Conservation (phyloP, 306 rosid species). For the Corylus americana region DNA sequence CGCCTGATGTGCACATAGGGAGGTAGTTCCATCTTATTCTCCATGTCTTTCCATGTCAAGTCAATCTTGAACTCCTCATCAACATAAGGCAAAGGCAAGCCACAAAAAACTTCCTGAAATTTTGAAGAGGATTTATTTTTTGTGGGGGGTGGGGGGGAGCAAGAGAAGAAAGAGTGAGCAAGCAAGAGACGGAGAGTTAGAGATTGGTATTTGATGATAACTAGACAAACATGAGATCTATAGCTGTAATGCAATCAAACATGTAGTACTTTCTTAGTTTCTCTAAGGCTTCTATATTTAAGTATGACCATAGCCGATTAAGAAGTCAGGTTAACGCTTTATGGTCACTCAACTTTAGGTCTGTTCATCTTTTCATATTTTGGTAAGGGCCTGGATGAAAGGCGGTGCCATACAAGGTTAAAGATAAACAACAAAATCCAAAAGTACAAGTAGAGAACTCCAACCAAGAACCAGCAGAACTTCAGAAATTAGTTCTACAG, state of each 20-base stretch:
- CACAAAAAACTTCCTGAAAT: slow-evolving; percentile 65
- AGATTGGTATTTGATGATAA: neutral
- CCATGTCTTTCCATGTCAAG: slow-evolving; percentile 64
- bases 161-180: slow-evolving; percentile 13
- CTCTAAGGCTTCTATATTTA: neutral
- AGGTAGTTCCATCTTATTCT: slow-evolving; percentile 71
- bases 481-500: no score
- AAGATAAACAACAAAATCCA: neutral
- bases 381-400: neutral
- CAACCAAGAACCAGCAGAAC: neutral
- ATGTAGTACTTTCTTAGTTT: neutral
- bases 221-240: neutral
- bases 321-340: neutral
- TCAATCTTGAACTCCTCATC: slow-evolving; percentile 88
- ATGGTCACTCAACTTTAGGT: neutral
- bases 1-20: slow-evolving; percentile 77
- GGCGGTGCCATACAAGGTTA: neutral
- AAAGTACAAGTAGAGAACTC: neutral
- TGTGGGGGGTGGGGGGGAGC: neutral
- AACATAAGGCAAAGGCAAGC: slow-evolving; percentile 74
- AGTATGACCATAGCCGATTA: neutral
- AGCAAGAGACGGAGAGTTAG: neutral
- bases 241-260: neutral
- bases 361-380: neutral
- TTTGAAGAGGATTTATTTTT: neutral